Evolutionary conservation across 75 land plant genomes (phyloP).

Genomic region (Chamaecyparis obtusa): DNA sequence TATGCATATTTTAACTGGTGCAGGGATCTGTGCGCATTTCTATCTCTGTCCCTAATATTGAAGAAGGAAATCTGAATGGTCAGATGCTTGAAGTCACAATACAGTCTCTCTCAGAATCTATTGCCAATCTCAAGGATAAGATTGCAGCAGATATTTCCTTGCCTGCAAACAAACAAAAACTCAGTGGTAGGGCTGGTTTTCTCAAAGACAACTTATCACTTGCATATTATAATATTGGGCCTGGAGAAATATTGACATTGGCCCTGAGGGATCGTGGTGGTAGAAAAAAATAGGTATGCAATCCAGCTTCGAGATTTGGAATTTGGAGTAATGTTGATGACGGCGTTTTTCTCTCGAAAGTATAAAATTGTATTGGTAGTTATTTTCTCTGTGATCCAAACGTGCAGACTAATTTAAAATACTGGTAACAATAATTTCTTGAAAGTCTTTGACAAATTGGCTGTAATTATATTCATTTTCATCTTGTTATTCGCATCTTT

Average conservation of each 20-base stretch:
- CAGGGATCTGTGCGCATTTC: conserved; percentile 84
- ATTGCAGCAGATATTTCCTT: conserved; percentile 89
- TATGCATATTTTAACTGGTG: background rate
- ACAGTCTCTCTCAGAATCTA: conserved; percentile 79
- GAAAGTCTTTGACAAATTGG: background rate
- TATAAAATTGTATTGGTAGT: background rate
- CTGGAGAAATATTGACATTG: conserved; percentile 76
- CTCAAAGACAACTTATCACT: conserved; percentile 91
- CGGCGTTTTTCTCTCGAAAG: background rate
- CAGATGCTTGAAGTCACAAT: conserved; percentile 81
- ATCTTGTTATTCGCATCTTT: background rate
- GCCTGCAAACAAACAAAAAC: conserved; percentile 95
- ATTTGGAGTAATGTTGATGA: background rate
- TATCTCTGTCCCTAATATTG: conserved; percentile 80
- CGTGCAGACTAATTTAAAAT: background rate
- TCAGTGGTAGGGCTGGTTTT: conserved; percentile 86
- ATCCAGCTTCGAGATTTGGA: background rate
- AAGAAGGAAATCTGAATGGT: conserved; percentile 95
- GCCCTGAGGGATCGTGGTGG: conserved; percentile 98
- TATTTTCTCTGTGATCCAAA: background rate
- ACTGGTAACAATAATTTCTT: background rate
- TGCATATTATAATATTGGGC: conserved; percentile 85
- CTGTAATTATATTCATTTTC: background rate
- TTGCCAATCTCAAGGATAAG: conserved; percentile 85
- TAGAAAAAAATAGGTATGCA: conserved; percentile 55